phyloP scores from a whole-genome alignment of 768 basidiomycete species.

The Amanita inopinata region DNA sequence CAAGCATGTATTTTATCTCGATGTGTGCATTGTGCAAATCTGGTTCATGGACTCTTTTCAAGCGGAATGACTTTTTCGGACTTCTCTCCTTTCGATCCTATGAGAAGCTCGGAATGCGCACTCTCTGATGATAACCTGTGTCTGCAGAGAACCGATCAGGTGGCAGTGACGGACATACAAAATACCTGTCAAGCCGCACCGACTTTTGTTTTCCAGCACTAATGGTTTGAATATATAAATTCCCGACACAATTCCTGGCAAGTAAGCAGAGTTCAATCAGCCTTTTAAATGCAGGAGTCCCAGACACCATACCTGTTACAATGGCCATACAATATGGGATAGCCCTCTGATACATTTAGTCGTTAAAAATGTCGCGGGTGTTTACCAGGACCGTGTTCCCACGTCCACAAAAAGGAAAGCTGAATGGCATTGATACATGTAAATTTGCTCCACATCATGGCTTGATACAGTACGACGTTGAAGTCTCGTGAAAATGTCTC shows the following conservation, averaged over 20 bases:
- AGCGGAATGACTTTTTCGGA: neutral
- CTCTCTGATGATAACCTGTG: neutral
- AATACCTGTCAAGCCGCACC: no score
- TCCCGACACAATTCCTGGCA: constrained; percentile 49
- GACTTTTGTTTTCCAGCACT: constrained; percentile 17
- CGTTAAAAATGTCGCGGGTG: neutral
- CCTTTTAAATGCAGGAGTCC: neutral
- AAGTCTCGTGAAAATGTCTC: no score
- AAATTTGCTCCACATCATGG: no score
- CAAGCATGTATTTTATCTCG: no score
- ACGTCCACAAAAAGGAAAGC: neutral
- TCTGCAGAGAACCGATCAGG: constrained; percentile 2
- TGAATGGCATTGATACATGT: neutral
- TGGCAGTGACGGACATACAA: no score
- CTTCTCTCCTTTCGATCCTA: neutral
- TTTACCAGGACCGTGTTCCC: no score
- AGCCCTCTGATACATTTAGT: constrained; percentile 27
- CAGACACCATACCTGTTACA: constrained; percentile 36
- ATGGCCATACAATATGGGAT: constrained; percentile 47
- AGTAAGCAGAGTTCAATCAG: neutral
- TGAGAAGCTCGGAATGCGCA: neutral
- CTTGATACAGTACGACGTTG: no score
- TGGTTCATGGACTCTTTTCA: neutral
- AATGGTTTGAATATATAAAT: constrained; percentile 58
- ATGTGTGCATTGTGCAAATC: neutral